Evolutionary conservation across 2,329 filamentous ascomycete genomes (phyloP).

Genomic region (Neoarthrinium moseri): DNA sequence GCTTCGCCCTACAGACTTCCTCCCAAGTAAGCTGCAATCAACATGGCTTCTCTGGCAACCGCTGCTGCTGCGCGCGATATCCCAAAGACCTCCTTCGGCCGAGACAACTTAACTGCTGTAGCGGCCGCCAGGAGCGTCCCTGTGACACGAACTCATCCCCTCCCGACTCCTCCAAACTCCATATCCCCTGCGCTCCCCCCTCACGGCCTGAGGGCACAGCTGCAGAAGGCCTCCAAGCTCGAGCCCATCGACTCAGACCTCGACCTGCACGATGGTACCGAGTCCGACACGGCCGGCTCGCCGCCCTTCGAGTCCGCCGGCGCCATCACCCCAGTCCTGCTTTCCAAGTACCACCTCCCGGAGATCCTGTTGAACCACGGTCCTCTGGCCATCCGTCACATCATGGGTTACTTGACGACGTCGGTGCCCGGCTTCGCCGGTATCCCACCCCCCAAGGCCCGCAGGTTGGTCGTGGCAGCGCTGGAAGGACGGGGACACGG

Average conservation of each 20-base stretch:
- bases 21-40: slow-evolving; percentile 48
- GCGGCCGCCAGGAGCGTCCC: slow-evolving; percentile 60
- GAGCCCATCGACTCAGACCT: slow-evolving; percentile 80
- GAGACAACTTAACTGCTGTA: slow-evolving; percentile 74
- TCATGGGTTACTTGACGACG: slow-evolving; percentile 92
- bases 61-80: slow-evolving; percentile 68
- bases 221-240: slow-evolving; percentile 53
- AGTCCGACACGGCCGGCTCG: slow-evolving; percentile 43
- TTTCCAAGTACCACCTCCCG: slow-evolving; percentile 87
- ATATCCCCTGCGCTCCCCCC: slow-evolving; percentile 86
- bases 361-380: slow-evolving; percentile 88
- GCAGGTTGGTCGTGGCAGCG: slow-evolving; percentile 87
- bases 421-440: slow-evolving; percentile 89
- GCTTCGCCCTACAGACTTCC: slow-evolving; percentile 35
- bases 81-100: slow-evolving; percentile 56
- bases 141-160: slow-evolving; percentile 61
- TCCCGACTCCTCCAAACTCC: slow-evolving; percentile 92
- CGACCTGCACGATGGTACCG: slow-evolving; percentile 72
- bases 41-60: slow-evolving; percentile 65
- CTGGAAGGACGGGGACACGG: slow-evolving; percentile 71
- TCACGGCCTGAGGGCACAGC: slow-evolving; percentile 72
- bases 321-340: slow-evolving; percentile 78
- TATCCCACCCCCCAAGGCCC: slow-evolving; percentile 85
- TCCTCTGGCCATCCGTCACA: slow-evolving; percentile 88
- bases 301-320: slow-evolving; percentile 68